Evolutionary conservation across 1,139 yeast species (phyloP).

Genomic region (Saccharomyces hybrid): DNA sequence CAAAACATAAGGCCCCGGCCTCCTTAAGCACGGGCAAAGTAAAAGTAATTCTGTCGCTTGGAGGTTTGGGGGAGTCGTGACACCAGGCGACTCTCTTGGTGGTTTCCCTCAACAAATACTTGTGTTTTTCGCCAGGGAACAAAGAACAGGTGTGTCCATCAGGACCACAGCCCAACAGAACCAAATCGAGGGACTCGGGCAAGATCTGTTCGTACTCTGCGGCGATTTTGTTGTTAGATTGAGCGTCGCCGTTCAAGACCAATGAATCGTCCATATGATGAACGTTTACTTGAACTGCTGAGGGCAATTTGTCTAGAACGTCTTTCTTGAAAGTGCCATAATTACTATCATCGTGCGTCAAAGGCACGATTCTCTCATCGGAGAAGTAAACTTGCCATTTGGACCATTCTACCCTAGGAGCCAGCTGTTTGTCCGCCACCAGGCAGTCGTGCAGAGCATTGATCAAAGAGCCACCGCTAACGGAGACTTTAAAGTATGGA

Average conservation of each 20-base stretch:
- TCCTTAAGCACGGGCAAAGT: conserved; percentile 88
- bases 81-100: conserved; percentile 88
- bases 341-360: conserved; percentile 76
- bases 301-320: conserved; percentile 63
- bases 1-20: conserved; percentile 61
- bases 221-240: conserved; percentile 56
- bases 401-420: conserved; percentile 61
- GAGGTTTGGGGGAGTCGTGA: conserved; percentile 90
- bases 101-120: conserved; percentile 58
- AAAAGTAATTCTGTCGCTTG: conserved; percentile 80
- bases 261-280: conserved; percentile 74
- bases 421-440: conserved; percentile 45
- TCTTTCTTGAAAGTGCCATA: conserved; percentile 80
- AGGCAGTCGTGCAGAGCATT: conserved; percentile 66
- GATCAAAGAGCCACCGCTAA: conserved; percentile 87
- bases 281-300: conserved; percentile 35
- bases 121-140: conserved; percentile 57
- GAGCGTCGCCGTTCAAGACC: conserved; percentile 50
- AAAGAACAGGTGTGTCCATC: conserved; percentile 97
- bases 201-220: conserved; percentile 74
- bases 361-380: conserved; percentile 91
- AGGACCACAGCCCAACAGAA: conserved; percentile 93
- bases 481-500: conserved; percentile 58
- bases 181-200: conserved; percentile 73
- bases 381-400: conserved; percentile 95